phyloP scores from a whole-genome alignment of 1,284 basidiomycete genomes.

The Ganoderma lingzhi region DNA sequence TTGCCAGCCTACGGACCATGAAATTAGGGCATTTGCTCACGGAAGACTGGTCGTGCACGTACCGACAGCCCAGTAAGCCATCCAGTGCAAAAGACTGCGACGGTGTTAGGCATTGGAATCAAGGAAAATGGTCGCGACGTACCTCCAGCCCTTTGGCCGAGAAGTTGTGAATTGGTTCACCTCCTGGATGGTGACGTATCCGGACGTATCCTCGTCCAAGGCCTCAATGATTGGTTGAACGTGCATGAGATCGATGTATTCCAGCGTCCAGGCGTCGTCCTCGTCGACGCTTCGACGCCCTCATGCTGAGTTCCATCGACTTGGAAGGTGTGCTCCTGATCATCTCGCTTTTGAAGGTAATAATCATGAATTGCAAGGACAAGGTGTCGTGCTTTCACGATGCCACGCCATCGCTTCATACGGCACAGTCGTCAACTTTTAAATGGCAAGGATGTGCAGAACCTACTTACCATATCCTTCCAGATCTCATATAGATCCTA shows the following conservation, averaged over 20 bases:
- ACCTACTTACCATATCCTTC: conserved; percentile 42
- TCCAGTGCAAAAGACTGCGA: conserved; percentile 51
- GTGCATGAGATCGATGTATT: conserved; percentile 50
- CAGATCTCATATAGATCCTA: conserved; percentile 36
- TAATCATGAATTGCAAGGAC: conserved; percentile 46
- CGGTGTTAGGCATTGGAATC: conserved; percentile 10
- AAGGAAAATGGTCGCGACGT: conserved; percentile 19
- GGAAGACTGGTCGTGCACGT: not conserved
- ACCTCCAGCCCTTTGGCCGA: conserved; percentile 39
- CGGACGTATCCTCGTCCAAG: conserved; percentile 57
- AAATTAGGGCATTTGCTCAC: not conserved
- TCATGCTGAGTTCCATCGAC: conserved; percentile 12
- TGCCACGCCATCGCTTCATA: conserved; percentile 44
- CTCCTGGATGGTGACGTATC: conserved; percentile 56
- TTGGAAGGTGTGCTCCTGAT: conserved; percentile 12
- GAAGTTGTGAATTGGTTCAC: conserved; percentile 51
- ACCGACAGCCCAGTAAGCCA: conserved; percentile 57
- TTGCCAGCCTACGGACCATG: conserved; percentile 16
- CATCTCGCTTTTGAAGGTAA: conserved; percentile 39
- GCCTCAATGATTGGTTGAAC: conserved; percentile 55
- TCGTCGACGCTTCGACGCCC: conserved; percentile 40
- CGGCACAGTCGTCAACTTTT: not conserved
- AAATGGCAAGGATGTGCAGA: not conserved
- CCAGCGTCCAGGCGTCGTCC: conserved; percentile 50
- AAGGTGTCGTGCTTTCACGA: conserved; percentile 46